Percentiles rank a stretch among this genome's conserved stretches.
phyloP scores from a whole-genome alignment of 139 green algal species.

The Trebouxia sp. region DNA sequence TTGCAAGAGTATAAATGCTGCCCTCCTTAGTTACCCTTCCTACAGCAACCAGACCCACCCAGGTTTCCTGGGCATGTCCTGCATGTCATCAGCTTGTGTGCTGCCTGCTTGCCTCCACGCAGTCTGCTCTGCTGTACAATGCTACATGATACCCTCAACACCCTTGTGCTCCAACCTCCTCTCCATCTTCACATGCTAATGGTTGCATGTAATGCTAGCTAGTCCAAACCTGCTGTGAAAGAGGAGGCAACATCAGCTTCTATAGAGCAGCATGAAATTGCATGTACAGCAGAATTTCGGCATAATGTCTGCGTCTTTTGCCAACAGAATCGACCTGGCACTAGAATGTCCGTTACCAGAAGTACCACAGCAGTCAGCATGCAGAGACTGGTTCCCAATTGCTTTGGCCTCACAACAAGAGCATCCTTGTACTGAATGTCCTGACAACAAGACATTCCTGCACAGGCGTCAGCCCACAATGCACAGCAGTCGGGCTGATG shows the following conservation, averaged over 20 bases:
- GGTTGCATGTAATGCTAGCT: no score
- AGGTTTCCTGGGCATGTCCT: not conserved
- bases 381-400: not conserved
- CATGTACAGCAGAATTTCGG: not conserved
- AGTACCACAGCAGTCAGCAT: no score
- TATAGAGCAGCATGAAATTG: no score
- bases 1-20: constrained; percentile 4
- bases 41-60: not conserved
- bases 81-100: not conserved
- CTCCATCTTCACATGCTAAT: no score
- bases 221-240: no score
- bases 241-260: no score
- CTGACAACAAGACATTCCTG: not conserved
- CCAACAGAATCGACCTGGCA: no score
- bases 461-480: no score
- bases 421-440: not conserved
- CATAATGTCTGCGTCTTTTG: no score
- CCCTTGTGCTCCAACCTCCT: no score
- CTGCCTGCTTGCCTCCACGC: not conserved
- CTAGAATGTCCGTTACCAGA: no score
- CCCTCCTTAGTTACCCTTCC: constrained; percentile 30
- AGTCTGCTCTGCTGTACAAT: not conserved
- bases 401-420: not conserved
- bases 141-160: not conserved
- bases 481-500: not conserved